phyloP scores from a whole-genome alignment of 1,284 basidiomycete species.

The Omphalotus olearius region DNA sequence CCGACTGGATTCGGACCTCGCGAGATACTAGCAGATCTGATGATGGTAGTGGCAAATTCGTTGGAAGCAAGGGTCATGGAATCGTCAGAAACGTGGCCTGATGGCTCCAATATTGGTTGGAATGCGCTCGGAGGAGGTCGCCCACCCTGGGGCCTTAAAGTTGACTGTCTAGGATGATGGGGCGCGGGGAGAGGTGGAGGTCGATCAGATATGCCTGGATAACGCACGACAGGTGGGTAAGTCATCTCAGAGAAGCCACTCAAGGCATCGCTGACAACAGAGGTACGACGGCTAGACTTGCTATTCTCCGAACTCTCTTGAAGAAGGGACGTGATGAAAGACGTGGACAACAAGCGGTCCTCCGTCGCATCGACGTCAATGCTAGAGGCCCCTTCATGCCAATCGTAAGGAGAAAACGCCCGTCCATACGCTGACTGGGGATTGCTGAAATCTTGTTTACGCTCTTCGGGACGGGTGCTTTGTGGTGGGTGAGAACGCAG shows the following conservation, averaged over 20 bases:
- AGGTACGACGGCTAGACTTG: slow-evolving; percentile 24
- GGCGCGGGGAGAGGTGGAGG: slow-evolving; percentile 12
- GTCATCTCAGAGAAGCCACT: slow-evolving; percentile 50
- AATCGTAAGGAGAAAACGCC: slow-evolving; percentile 40
- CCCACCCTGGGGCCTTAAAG: slow-evolving; percentile 21
- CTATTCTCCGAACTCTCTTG: slow-evolving; percentile 32
- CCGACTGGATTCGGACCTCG: slow-evolving; percentile 17
- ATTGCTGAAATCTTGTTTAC: background rate
- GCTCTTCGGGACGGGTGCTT: background rate
- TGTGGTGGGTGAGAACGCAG: slow-evolving; percentile 1
- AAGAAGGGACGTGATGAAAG: slow-evolving; percentile 58
- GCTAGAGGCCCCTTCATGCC: slow-evolving; percentile 59
- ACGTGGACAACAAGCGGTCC: slow-evolving; percentile 52
- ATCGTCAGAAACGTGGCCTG: slow-evolving; percentile 23
- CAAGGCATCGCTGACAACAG: slow-evolving; percentile 33
- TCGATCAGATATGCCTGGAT: slow-evolving; percentile 14
- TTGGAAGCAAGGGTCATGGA: slow-evolving; percentile 28
- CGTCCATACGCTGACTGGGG: slow-evolving; percentile 17
- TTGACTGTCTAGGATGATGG: slow-evolving; percentile 13
- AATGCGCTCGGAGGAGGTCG: slow-evolving; percentile 33
- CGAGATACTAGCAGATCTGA: slow-evolving; percentile 25
- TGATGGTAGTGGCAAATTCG: slow-evolving; percentile 21
- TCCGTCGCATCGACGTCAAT: slow-evolving; percentile 53
- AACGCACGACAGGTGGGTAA: slow-evolving; percentile 35
- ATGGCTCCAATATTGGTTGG: slow-evolving; percentile 23